Conservation (phyloP, 1,139 yeast species). For the Pneumocystis oryctolagi region DNA sequence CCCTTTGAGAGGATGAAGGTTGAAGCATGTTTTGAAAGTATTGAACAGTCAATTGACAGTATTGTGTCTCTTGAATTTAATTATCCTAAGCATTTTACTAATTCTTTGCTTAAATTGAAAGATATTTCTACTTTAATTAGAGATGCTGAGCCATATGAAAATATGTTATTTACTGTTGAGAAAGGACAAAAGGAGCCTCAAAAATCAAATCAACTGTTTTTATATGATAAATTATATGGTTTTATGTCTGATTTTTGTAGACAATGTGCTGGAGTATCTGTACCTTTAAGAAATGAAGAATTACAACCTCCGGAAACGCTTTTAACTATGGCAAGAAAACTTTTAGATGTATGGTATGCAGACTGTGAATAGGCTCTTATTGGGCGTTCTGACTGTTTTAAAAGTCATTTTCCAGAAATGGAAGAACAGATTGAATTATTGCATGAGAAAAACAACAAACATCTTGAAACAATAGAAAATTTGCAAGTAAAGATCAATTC, state of each 20-base stretch:
- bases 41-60: constrained; percentile 13
- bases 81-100: constrained; percentile 49
- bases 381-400: not conserved
- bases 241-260: constrained; percentile 11
- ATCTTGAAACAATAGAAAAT: not conserved
- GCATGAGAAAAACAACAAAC: not conserved
- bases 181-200: constrained; percentile 8
- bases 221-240: not conserved
- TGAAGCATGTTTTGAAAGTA: not conserved
- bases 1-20: no score
- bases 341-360: constrained; percentile 11
- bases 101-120: constrained; percentile 42
- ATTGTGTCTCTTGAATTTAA: constrained; percentile 14
- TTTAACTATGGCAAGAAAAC: constrained; percentile 5
- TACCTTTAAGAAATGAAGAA: constrained; percentile 10
- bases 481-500: not conserved
- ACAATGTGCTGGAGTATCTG: constrained; percentile 14
- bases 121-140: constrained; percentile 44
- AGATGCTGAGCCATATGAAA: constrained; percentile 46
- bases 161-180: constrained; percentile 33
- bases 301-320: constrained; percentile 18
- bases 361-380: not conserved
- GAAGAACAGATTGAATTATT: not conserved
- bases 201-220: constrained; percentile 6
- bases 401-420: not conserved